Conservation (phyloP, 352 stramenopile species). For the Phytophthora pini region DNA sequence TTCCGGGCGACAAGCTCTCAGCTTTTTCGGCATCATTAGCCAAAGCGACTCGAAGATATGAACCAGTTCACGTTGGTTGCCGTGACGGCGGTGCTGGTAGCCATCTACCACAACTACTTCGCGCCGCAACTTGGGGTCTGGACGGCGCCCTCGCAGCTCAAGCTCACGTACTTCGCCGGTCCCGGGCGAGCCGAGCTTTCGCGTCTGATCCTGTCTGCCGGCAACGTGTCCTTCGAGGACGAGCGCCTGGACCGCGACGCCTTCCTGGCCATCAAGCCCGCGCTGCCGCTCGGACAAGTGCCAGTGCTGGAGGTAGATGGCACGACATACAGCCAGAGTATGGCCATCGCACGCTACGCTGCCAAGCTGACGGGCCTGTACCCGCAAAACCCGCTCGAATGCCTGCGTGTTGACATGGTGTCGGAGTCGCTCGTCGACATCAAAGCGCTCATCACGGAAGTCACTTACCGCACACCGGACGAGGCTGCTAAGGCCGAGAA, state of each 20-base stretch:
- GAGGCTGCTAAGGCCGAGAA: conserved; percentile 52
- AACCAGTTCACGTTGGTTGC: conserved; percentile 35
- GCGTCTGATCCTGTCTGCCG: conserved; percentile 60
- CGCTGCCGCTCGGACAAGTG: conserved; percentile 59
- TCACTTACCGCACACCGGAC: conserved; percentile 40
- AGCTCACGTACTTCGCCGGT: conserved; percentile 79
- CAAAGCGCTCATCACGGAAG: conserved; percentile 41
- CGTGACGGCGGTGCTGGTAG: conserved; percentile 32
- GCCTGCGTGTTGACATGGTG: conserved; percentile 63
- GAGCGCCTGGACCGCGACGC: conserved; percentile 49
- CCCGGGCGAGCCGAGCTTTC: conserved; percentile 62
- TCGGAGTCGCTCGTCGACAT: conserved; percentile 56
- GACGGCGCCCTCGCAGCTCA: conserved; percentile 34
- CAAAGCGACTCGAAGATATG: conserved; percentile 17
- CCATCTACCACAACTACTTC: conserved; percentile 41
- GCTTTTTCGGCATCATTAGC: background rate
- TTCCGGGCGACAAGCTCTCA: background rate
- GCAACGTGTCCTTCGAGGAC: conserved; percentile 72
- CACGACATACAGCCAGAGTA: conserved; percentile 58
- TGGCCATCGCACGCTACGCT: conserved; percentile 66
- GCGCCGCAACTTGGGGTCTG: conserved; percentile 7
- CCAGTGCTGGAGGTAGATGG: conserved; percentile 58
- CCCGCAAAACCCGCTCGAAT: conserved; percentile 53
- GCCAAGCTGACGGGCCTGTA: conserved; percentile 66
- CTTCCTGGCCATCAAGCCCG: conserved; percentile 60